phyloP scores from a whole-genome alignment of 2,329 filamentous ascomycete genomes.

The Gliomastix tumulicola region DNA sequence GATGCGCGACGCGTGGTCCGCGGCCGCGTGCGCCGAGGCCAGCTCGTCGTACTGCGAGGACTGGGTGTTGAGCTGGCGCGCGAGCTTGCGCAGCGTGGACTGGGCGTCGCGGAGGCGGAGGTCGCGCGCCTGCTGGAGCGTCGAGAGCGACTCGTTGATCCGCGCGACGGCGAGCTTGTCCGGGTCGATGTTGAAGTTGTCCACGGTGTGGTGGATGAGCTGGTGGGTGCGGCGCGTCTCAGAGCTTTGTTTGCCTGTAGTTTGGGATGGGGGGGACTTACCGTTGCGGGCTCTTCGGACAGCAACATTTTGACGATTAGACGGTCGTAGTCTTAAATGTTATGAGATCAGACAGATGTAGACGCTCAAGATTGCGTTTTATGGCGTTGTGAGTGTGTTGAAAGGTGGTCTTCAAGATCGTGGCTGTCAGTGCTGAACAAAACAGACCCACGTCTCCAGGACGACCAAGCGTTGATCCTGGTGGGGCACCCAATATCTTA shows the following conservation, averaged over 20 bases:
- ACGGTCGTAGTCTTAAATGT: too few species aligned
- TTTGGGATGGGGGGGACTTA: conserved; percentile 29
- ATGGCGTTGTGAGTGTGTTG: too few species aligned
- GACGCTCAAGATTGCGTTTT: too few species aligned
- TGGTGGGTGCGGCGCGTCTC: conserved; percentile 24
- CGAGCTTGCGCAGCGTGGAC: conserved; percentile 60
- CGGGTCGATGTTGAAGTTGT: conserved; percentile 89
- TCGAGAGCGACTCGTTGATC: conserved; percentile 75
- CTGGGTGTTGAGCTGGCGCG: conserved; percentile 69
- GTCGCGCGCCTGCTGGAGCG: conserved; percentile 77
- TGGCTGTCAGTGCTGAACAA: neutral
- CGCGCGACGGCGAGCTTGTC: conserved; percentile 81
- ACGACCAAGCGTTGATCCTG: too few species aligned
- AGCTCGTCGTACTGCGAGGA: conserved; percentile 72
- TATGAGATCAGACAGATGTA: too few species aligned
- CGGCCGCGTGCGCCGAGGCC: conserved; percentile 65
- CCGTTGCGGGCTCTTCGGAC: conserved; percentile 84
- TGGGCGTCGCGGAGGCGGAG: conserved; percentile 68
- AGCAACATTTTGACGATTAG: conserved; percentile 68
- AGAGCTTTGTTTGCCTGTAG: conserved; percentile 1
- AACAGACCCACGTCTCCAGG: conserved; percentile 1
- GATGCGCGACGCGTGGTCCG: conserved; percentile 77
- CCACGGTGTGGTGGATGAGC: conserved; percentile 87
- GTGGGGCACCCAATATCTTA: too few species aligned
- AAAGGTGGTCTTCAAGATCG: neutral